Evolutionary conservation across 352 stramenopile genomes (phyloP).

Genomic region (Globisporangium spiculum): DNA sequence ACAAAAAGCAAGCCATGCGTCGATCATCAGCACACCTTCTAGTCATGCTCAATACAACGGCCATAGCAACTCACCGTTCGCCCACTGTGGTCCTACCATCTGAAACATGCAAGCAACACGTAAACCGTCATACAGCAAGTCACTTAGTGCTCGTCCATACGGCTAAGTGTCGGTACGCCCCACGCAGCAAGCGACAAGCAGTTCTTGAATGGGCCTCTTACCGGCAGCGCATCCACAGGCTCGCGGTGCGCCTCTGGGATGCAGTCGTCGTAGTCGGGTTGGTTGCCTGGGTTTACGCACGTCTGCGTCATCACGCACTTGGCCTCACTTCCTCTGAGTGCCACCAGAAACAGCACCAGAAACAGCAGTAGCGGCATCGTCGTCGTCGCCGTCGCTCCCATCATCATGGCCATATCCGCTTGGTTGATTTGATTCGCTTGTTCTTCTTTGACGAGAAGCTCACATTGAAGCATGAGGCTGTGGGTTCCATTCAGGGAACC

Average conservation of each 20-base stretch:
- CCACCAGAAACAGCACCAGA: neutral
- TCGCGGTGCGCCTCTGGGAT: slow-evolving; percentile 61
- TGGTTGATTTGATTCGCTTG: neutral
- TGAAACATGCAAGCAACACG: slow-evolving; percentile 9
- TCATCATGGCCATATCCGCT: neutral
- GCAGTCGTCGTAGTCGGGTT: slow-evolving; percentile 65
- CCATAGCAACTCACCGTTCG: slow-evolving; percentile 27
- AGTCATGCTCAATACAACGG: no score
- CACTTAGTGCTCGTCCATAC: neutral
- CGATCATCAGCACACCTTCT: no score
- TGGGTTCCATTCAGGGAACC: neutral
- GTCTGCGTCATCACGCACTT: slow-evolving; percentile 80
- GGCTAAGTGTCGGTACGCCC: neutral
- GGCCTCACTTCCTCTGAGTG: slow-evolving; percentile 6
- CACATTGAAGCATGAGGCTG: slow-evolving; percentile 9
- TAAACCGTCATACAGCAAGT: neutral
- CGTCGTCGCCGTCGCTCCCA: neutral
- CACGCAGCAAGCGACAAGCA: neutral
- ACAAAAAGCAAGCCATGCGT: no score
- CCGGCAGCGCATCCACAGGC: slow-evolving; percentile 34
- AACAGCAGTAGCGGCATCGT: neutral
- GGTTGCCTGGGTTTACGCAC: slow-evolving; percentile 70
- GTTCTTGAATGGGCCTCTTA: slow-evolving; percentile 10
- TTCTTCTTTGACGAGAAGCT: slow-evolving; percentile 6
- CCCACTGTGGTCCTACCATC: slow-evolving; percentile 41